These are phyloP conservation scores for Myriosclerotinia scirpicola DNA, from an alignment of 2,329 filamentous ascomycete genomes.

Conservation along the genomic window DNA sequence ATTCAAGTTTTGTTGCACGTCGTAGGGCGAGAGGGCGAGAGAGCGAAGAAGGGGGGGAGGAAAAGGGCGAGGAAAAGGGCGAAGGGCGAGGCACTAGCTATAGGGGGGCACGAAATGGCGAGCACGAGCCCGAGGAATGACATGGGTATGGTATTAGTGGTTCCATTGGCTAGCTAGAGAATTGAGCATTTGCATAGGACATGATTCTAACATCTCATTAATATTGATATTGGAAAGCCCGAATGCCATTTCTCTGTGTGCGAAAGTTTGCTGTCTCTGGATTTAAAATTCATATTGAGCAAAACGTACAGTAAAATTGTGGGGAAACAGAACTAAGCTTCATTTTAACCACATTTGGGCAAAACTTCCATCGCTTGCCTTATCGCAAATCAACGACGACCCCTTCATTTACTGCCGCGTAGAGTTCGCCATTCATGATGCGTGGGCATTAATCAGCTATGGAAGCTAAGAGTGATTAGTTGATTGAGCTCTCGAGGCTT, in stretches of 20 bases:
- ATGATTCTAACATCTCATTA: background rate
- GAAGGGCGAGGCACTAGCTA: background rate
- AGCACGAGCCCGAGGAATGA: background rate
- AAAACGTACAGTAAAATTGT: slow-evolving; percentile 6
- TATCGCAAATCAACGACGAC: slow-evolving; percentile 25
- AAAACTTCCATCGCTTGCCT: slow-evolving; percentile 27
- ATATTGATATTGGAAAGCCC: background rate
- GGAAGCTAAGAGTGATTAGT: background rate
- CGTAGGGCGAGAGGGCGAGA: slow-evolving; percentile 10
- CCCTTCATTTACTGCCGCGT: slow-evolving; percentile 12
- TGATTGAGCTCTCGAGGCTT: background rate
- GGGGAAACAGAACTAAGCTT: slow-evolving; percentile 3
- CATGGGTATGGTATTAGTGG: background rate
- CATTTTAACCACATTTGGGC: slow-evolving; percentile 28
- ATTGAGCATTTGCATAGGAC: too few species aligned
- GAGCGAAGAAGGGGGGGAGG: background rate
- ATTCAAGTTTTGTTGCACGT: slow-evolving; percentile 18
- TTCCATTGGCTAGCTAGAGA: background rate
- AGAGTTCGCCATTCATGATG: slow-evolving; percentile 1
- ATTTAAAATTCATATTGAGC: background rate
- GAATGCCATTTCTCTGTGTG: background rate
- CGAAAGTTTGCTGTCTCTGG: background rate
- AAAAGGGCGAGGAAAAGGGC: background rate
- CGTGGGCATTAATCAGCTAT: background rate
- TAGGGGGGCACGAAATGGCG: too few species aligned